Evolutionary conservation across 2,329 filamentous ascomycete species (phyloP).

Genomic region (Aschersonia sp.): DNA sequence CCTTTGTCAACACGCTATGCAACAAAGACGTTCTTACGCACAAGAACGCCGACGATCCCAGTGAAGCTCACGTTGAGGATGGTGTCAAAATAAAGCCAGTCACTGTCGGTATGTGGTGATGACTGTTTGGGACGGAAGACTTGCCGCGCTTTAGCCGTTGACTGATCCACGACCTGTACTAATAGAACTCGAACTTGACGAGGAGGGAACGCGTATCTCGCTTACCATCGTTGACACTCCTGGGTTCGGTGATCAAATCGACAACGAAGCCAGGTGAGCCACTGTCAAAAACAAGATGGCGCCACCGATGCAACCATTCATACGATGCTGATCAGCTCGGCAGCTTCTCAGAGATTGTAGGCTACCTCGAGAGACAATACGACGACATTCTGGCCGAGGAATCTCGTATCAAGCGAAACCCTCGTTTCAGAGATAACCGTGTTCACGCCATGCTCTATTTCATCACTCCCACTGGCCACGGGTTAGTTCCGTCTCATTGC

Average conservation of each 20-base stretch:
- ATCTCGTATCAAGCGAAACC: slow-evolving; percentile 99
- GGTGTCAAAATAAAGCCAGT: slow-evolving; percentile 97
- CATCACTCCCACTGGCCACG: slow-evolving; percentile 94
- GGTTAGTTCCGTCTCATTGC: slow-evolving; percentile 33
- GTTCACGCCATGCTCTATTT: slow-evolving; percentile 98
- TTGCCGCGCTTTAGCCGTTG: no score
- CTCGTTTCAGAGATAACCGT: slow-evolving; percentile 96
- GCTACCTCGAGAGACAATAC: slow-evolving; percentile 97
- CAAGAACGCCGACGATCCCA: slow-evolving; percentile 86
- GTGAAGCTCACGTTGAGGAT: slow-evolving; percentile 81
- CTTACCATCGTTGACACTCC: slow-evolving; percentile 97
- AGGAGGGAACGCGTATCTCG: slow-evolving; percentile 96
- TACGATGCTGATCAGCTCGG: neutral
- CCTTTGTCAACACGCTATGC: slow-evolving; percentile 98
- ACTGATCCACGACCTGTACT: no score
- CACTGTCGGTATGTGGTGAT: slow-evolving; percentile 60
- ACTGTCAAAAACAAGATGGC: slow-evolving; percentile 7
- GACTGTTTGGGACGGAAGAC: no score
- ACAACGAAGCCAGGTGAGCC: slow-evolving; percentile 89
- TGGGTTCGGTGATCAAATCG: slow-evolving; percentile 96
- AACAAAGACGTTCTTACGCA: slow-evolving; percentile 80
- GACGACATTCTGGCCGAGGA: slow-evolving; percentile 98
- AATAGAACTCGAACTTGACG: slow-evolving; percentile 82
- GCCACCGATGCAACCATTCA: neutral
- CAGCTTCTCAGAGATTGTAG: slow-evolving; percentile 94